Percentiles rank a stretch among this genome's conserved stretches.
Evolutionary conservation across 2,329 filamentous ascomycete genomes (phyloP).

Genomic region (Phaeophleospora eucalypticola): DNA sequence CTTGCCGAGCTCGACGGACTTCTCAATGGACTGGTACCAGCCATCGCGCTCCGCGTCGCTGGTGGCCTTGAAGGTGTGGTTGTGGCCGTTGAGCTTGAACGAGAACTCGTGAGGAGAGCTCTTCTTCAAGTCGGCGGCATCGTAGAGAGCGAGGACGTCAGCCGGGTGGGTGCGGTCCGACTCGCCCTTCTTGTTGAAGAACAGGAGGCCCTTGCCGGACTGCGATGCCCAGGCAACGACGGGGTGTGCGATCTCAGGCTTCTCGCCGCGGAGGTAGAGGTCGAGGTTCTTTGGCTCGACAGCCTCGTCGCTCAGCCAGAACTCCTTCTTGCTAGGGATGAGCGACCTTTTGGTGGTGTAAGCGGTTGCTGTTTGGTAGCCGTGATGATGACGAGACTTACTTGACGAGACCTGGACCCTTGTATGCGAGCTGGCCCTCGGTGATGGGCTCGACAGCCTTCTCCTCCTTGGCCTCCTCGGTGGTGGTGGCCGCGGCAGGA

Average conservation of each 20-base stretch:
- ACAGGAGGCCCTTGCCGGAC: conserved; percentile 92
- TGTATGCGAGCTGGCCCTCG: conserved; percentile 84
- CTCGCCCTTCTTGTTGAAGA: conserved; percentile 77
- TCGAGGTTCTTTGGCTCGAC: conserved; percentile 71
- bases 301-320: conserved; percentile 60
- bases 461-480: conserved; percentile 42
- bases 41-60: conserved; percentile 75
- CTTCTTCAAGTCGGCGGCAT: conserved; percentile 67
- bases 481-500: conserved; percentile 33
- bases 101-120: conserved; percentile 78
- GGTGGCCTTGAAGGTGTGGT: conserved; percentile 87
- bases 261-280: conserved; percentile 82
- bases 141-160: conserved; percentile 63
- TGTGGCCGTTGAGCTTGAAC: conserved; percentile 79
- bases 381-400: conserved; percentile 48
- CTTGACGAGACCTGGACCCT: conserved; percentile 86
- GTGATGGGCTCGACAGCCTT: conserved; percentile 63
- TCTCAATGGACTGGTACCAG: conserved; percentile 83
- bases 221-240: conserved; percentile 84
- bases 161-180: conserved; percentile 72
- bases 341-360: conserved; percentile 62
- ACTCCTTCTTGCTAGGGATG: conserved; percentile 87
- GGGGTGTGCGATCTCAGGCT: conserved; percentile 72
- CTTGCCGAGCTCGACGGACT: conserved; percentile 80
- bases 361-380: conserved; percentile 11